Base-by-base conservation (phyloP, 306 rosid species). In the Trifolium repens region DNA sequence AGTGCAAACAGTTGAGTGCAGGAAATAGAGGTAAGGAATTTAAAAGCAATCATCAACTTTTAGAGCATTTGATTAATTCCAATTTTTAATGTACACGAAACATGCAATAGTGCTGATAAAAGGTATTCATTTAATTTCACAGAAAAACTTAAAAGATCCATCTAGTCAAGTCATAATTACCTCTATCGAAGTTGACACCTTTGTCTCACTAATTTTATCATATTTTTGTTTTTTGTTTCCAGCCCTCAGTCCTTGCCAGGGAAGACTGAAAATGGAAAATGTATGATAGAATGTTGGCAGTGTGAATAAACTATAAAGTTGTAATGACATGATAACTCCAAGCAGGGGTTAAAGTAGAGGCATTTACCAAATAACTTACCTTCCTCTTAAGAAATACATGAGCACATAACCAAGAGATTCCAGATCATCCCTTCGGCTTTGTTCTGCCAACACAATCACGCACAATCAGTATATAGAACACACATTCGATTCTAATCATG, bases 351-450 rank as follows among this genome's bases (percentile, higher is more conserved):
- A 30, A 30, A 30, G 4, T 37, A 82, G 37, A 85, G 8, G 63
- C 34, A 60, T 66, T 49, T 49, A 30, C 53, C 73, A 34, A 67
- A 78, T 53, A 72, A 81, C 84, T 62, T 75, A 96, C 99, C 99
- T 96, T 92, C 99, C 99, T 88, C 91, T 85, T 64, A 96, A 78
- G 87, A 92, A 96, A 78, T 96, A 96, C 98, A 96, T 92, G 67
- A 96, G 97, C 83, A 92, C 98, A 79, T 90, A 96, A 82, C 99
- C 99, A 80, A 96, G 99, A 84, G 99, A 96, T 81, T 96, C 99
- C 86, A 96, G 81, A 85, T 96, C 99, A 84, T 96, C 99, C 90
- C 99, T 96, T 90, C 99, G 87, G 94, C 99, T 96, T 88, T 96
- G 99, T 76, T 96, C 99, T 96, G 84, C 83, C 81, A 73, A 60